A percentile compares a stretch with the other conserved stretches of the same genome.
These are phyloP conservation scores for Heliamphora exappendiculata DNA, from an alignment of 148 eudicot species.

Conservation along the genomic window DNA sequence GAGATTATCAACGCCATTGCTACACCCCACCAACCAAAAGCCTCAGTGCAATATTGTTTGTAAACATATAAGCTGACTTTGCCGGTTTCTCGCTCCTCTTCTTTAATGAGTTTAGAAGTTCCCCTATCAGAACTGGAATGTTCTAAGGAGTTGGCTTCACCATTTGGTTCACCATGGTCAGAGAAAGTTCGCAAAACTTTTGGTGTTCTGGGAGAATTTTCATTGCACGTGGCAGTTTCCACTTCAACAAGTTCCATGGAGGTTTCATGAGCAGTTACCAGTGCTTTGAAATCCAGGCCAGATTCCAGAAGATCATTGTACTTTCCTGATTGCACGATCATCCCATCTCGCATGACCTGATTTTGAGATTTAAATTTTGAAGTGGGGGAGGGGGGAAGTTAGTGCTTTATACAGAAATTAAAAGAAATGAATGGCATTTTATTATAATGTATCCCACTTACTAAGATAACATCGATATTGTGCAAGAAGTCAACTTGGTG, in stretches of 20 bases:
- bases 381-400: background rate
- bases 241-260: conserved; percentile 92
- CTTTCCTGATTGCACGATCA: conserved; percentile 77
- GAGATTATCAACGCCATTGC: conserved; percentile 35
- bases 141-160: conserved; percentile 22
- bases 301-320: conserved; percentile 49
- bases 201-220: conserved; percentile 26
- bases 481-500: conserved; percentile 98
- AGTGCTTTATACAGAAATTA: background rate
- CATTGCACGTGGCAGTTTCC: conserved; percentile 18
- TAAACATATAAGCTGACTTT: conserved; percentile 63
- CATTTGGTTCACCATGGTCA: conserved; percentile 31
- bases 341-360: conserved; percentile 95
- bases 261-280: conserved; percentile 78
- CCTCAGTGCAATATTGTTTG: conserved; percentile 76
- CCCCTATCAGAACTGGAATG: conserved; percentile 32
- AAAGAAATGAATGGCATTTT: background rate
- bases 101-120: conserved; percentile 73
- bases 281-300: conserved; percentile 63
- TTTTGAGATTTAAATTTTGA: background rate
- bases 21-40: conserved; percentile 90
- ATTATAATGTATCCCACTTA: conserved; percentile 19
- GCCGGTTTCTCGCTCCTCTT: conserved; percentile 82
- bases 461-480: conserved; percentile 79
- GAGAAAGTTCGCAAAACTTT: conserved; percentile 28